Conservation (phyloP, 352 stramenopile genomes). For the Thraustochytrium striatum region DNA sequence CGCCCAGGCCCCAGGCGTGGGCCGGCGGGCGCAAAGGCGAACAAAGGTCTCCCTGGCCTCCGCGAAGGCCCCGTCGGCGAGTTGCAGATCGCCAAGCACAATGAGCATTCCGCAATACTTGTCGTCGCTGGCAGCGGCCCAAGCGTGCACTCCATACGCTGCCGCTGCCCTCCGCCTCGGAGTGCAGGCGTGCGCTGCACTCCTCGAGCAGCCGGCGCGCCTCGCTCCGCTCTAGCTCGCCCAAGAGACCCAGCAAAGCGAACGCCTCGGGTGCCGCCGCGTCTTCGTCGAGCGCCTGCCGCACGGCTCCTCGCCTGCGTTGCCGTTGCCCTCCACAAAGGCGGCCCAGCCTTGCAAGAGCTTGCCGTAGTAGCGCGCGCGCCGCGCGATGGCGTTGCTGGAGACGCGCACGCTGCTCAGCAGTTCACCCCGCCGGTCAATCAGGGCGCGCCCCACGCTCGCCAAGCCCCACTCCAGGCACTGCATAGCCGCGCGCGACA, state of each 20-base stretch:
- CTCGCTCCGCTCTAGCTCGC: neutral
- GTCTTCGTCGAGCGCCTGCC: neutral
- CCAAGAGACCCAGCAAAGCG: too few relatives aligned
- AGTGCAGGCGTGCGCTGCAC: neutral
- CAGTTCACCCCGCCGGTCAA: neutral
- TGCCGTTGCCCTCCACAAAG: neutral
- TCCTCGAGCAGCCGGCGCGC: neutral
- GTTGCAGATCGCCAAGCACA: neutral
- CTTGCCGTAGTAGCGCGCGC: neutral
- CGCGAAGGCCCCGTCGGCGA: neutral
- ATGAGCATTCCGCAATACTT: neutral
- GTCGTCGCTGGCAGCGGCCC: neutral
- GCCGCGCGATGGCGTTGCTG: neutral
- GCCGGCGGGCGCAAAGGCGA: neutral
- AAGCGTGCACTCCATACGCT: neutral
- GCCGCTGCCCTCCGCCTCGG: neutral
- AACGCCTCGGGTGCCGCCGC: too few relatives aligned
- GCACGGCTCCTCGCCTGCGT: neutral
- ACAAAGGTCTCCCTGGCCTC: slow-evolving; percentile 2
- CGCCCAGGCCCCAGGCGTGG: neutral
- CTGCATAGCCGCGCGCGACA: neutral
- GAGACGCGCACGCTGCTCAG: neutral
- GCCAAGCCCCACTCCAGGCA: slow-evolving; percentile 4
- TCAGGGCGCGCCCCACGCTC: neutral
- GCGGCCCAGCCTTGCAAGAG: slow-evolving; percentile 2